Evolutionary conservation across 257 asterid genomes (phyloP).

Genomic region (Gentiana dahurica): DNA sequence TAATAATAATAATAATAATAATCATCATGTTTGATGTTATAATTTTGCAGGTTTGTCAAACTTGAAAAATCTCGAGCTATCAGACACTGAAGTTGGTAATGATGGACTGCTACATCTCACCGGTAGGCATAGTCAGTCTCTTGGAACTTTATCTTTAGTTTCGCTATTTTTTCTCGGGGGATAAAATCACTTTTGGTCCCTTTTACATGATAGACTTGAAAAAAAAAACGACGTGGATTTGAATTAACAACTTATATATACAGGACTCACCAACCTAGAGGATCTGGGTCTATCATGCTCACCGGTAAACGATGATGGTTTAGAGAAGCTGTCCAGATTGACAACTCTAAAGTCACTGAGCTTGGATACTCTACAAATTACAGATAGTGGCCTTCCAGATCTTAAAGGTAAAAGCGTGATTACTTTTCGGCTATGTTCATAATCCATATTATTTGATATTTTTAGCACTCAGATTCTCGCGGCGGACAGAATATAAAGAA

Average conservation of each 20-base stretch:
- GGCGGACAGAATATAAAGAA: too few species aligned
- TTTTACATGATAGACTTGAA: not conserved
- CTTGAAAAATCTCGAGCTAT: conserved; percentile 70
- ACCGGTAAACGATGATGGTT: conserved; percentile 19
- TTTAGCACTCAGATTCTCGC: not conserved
- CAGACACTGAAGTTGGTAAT: conserved; percentile 90
- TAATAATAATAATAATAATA: too few species aligned
- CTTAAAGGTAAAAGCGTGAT: conserved; percentile 14
- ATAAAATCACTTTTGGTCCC: not conserved
- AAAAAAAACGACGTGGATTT: not conserved
- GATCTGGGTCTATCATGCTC: conserved; percentile 26
- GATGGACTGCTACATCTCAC: conserved; percentile 69
- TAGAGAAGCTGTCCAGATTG: conserved; percentile 19
- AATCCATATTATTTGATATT: not conserved
- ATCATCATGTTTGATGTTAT: not conserved
- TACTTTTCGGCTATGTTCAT: not conserved
- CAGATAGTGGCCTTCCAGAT: conserved; percentile 23
- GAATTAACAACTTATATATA: not conserved
- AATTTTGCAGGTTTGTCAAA: conserved; percentile 41
- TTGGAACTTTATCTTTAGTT: not conserved
- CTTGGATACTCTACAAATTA: conserved; percentile 29
- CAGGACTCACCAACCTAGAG: conserved; percentile 29
- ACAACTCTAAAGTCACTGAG: conserved; percentile 26
- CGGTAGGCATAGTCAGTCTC: conserved; percentile 27
- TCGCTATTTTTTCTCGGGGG: too few species aligned